Evolutionary conservation across 176 grass and related monocot genomes (phyloP), one percentile per base, ranked within the genome.

Genomic region (Avena insularis): DNA sequence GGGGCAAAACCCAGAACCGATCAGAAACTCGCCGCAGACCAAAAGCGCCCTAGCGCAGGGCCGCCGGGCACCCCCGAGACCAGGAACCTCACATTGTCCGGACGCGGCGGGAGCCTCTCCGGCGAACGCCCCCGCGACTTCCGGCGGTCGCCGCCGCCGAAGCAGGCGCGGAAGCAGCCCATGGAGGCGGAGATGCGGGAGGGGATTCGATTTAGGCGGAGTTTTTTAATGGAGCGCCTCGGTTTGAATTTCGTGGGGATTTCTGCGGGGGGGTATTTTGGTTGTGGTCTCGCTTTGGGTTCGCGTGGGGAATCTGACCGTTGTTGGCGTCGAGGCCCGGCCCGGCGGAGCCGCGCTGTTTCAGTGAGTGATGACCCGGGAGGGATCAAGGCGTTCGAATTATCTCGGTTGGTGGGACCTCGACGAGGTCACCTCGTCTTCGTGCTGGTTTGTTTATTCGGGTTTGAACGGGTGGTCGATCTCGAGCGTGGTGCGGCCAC

Each of bases 91-190:
- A 91, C 89, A 43, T 87, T 48, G 9, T 53, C 64, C 81, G 75
- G 43, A 4, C 66, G 89, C 25, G 85, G 75, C 55, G 76, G 76
- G 20, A 61, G 16, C 59, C 85, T 80, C 57, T 65, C 80, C 31
- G 74, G 67, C 2, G 75, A 80, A 6, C 72, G 85, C 81, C 38
- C 20, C 69, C 50, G 81, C 82, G 38, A 57, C 48, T 67, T 80
- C 50, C 50, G 53, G 63, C 65, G 87, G 54, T 82, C 51, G 58
- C 82, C 84, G 49, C 85, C 88, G 50, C 92, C 92, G 82, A 98
- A 98, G 91, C 96, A 98, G 71, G 86, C 87, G 56, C 91, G 92
- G 86, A 98, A 98, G 87, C 96, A 98, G 67, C 90, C 93, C 96
- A 98, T 98, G 63, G 85, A 80, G n/a, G 46, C 79, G 77, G 49